Evolutionary conservation across 148 eudicot genomes (phyloP).

Genomic region (Rhododendron mucronatum): DNA sequence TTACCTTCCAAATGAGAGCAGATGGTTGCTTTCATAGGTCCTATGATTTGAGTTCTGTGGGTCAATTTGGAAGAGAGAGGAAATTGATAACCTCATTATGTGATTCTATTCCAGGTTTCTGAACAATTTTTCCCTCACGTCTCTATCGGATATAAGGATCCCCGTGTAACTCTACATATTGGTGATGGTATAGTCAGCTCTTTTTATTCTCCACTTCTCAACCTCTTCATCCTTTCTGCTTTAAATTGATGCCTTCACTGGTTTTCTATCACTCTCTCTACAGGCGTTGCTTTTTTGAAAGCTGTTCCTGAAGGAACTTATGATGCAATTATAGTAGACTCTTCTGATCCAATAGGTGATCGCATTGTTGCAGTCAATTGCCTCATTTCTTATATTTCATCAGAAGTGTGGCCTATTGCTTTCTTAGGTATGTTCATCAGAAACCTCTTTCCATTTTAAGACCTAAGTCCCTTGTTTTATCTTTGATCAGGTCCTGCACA

Average conservation of each 20-base stretch:
- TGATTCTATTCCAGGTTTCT: constrained; percentile 38
- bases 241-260: background rate
- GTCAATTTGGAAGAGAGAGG: background rate
- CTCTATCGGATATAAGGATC: constrained; percentile 83
- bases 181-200: constrained; percentile 66
- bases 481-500: constrained; percentile 75
- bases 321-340: constrained; percentile 93
- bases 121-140: constrained; percentile 79
- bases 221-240: background rate
- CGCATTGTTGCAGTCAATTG: background rate
- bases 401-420: background rate
- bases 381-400: background rate
- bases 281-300: constrained; percentile 94
- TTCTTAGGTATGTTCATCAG: background rate
- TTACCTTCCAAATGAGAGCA: background rate
- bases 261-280: background rate
- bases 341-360: constrained; percentile 94
- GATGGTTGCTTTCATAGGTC: background rate
- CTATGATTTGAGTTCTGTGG: background rate
- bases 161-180: constrained; percentile 74
- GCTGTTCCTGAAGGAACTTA: constrained; percentile 78
- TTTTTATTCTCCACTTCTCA: background rate
- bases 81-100: background rate
- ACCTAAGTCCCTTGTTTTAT: constrained; percentile 1
- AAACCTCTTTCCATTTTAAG: background rate